A percentile compares a stretch with the other conserved stretches of the same genome.
These are phyloP conservation scores for Parastagonospora avenae DNA, from an alignment of 2,329 filamentous ascomycete species.

Conservation along the genomic window DNA sequence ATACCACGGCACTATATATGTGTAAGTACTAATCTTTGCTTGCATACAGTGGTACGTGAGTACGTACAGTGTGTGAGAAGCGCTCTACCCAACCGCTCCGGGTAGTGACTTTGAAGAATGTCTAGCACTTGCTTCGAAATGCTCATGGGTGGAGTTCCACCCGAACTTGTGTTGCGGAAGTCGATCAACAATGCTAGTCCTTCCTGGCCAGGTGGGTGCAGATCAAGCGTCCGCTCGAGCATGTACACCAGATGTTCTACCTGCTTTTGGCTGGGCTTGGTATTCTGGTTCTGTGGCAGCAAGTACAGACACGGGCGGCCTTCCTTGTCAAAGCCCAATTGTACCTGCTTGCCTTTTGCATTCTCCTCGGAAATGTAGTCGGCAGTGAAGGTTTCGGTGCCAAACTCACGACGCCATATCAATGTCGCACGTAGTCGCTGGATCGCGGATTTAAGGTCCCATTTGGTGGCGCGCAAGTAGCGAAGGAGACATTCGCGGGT, in stretches of 20 bases:
- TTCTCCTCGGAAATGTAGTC: conserved; percentile 94
- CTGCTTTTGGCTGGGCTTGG: conserved; percentile 81
- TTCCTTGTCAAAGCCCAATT: conserved; percentile 84
- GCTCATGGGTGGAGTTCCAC: conserved; percentile 75
- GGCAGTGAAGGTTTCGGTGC: conserved; percentile 72
- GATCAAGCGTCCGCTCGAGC: conserved; percentile 85
- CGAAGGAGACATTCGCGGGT: conserved; percentile 90
- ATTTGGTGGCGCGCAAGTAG: conserved; percentile 93
- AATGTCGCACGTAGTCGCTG: conserved; percentile 82
- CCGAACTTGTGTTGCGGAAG: conserved; percentile 79
- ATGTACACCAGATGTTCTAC: conserved; percentile 95
- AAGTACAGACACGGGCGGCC: conserved; percentile 90
- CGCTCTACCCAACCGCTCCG: conserved; percentile 85
- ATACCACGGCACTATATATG: conserved; percentile 76
- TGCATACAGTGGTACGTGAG: neutral
- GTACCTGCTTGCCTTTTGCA: conserved; percentile 92
- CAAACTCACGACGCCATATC: conserved; percentile 89
- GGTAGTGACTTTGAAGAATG: conserved; percentile 95
- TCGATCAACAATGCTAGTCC: conserved; percentile 87
- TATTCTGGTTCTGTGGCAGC: conserved; percentile 90
- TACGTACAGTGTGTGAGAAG: conserved; percentile 83
- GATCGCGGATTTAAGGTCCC: conserved; percentile 73
- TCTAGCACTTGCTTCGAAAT: conserved; percentile 83
- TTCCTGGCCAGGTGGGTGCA: conserved; percentile 87
- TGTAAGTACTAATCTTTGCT: conserved; percentile 5